Evolutionary conservation across 177 flowering plant genomes (phyloP).

Genomic region (Vitis hybrid): DNA sequence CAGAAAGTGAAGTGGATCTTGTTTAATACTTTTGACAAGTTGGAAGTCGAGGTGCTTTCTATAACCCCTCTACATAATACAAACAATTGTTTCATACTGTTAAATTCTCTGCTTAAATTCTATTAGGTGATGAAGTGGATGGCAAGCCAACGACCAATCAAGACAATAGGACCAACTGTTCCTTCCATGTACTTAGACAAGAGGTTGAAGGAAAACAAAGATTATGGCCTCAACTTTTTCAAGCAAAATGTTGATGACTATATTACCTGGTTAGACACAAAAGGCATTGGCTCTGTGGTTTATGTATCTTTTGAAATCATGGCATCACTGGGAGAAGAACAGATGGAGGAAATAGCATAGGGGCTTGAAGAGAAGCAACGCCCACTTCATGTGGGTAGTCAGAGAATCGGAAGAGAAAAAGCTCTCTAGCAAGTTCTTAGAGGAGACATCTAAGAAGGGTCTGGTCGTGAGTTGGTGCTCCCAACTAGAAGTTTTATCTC

Average conservation of each 20-base stretch:
- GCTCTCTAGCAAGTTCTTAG: constrained; percentile 31
- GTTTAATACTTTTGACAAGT: constrained; percentile 16
- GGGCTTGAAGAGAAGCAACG: constrained; percentile 20
- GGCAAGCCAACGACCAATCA: constrained; percentile 17
- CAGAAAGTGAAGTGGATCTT: constrained; percentile 5
- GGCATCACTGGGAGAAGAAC: constrained; percentile 24
- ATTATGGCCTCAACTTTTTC: constrained; percentile 32
- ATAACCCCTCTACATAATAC: no score
- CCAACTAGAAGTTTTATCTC: constrained; percentile 45
- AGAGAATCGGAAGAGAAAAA: constrained; percentile 28
- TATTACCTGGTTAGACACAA: constrained; percentile 36
- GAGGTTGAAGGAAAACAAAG: constrained; percentile 27
- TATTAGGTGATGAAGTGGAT: constrained; percentile 29
- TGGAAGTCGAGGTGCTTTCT: constrained; percentile 19
- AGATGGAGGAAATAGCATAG: constrained; percentile 40
- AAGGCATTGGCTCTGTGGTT: constrained; percentile 29
- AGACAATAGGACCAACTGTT: constrained; percentile 36
- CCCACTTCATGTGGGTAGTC: constrained; percentile 45
- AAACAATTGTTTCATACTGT: not conserved
- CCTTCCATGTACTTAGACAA: constrained; percentile 46
- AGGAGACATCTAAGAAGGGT: constrained; percentile 29
- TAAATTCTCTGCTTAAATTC: not conserved
- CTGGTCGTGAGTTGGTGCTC: constrained; percentile 63
- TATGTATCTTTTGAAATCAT: constrained; percentile 47
- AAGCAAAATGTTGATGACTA: constrained; percentile 16